phyloP scores from a whole-genome alignment of 331 rosid genomes.

The Pyrus hybrid region DNA sequence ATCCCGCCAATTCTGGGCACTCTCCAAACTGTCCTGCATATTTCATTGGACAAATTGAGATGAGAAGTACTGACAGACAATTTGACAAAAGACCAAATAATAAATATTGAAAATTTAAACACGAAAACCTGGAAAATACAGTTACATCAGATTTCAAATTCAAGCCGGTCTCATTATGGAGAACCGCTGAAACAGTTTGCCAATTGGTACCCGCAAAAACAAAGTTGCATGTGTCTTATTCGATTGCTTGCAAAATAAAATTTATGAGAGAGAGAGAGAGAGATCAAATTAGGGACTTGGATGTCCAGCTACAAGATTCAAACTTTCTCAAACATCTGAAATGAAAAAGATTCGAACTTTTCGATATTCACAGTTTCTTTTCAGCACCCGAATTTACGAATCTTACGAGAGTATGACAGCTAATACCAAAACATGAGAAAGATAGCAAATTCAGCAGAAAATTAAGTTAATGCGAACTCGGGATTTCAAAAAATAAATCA shows the following conservation, averaged over 20 bases:
- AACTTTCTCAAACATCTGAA: not conserved
- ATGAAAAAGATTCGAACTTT: not conserved
- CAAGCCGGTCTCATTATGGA: not conserved
- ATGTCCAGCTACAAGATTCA: slow-evolving; percentile 4
- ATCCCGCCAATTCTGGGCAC: not conserved
- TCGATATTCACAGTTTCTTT: not conserved
- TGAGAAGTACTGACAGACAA: not conserved
- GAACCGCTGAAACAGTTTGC: not conserved
- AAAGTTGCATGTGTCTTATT: not conserved
- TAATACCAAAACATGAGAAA: not conserved
- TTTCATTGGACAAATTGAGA: not conserved
- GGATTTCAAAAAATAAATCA: slow-evolving; percentile 1
- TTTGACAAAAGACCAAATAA: not conserved
- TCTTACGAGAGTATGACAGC: not conserved
- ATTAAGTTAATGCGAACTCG: slow-evolving; percentile 12
- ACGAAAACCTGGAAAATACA: not conserved
- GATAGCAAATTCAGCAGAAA: not conserved
- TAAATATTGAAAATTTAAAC: not conserved
- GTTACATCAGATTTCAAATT: not conserved
- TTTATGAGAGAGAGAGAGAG: not conserved
- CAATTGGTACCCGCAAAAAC: not conserved
- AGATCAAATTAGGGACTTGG: not conserved
- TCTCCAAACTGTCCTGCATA: slow-evolving; percentile 8
- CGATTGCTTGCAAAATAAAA: not conserved
- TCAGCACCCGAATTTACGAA: not conserved